Evolutionary conservation across 768 basidiomycete genomes (phyloP), one percentile per base, ranked within the genome.

Genomic region (Lepiota brunneoincarnata): DNA sequence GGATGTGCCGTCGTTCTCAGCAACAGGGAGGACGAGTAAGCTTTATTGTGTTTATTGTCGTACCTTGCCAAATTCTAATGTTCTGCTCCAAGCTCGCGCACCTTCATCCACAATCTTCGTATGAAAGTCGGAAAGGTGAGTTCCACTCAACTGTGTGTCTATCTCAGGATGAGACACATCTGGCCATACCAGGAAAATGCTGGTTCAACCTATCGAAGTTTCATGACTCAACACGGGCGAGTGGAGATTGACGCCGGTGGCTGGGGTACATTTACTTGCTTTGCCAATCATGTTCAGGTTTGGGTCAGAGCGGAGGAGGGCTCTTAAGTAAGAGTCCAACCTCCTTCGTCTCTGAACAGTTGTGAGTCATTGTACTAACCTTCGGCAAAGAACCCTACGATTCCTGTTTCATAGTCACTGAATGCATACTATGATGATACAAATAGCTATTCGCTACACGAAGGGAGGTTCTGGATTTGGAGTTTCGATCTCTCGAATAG

Each of bases 1-100:
- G 89, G 88, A 11, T 92, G 90, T 57, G 87, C 73, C 1, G 89
- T 92, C 1, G 67, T 91, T 15, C 63, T 91, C 11, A 88, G 86
- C 65, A 91, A 90, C 62, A 73, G 70, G 56, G 72, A 75, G 38
- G 68, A 66, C 44, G 67, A 64, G 75, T 75, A 48, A 62, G 69
- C 60, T 37, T 53, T 39, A 53, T 43, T 24, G 39, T 7, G 20
- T 38, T 31, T 45, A n/a, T 58, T 37, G 15, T 39, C 23, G 14
- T n/a, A 28, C 35, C 12, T 28, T 15, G 23, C 41, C 26, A 9
- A 43, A 43, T 17, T 11, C 20, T 47, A 11, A 26, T 31, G 31
- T 55, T 57, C 24, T 49, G 24, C 24, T 11, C 41, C 38, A 57
- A 67, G 74, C 49, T 65, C 72, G 21, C 58, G 69, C 52, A 57